Percentiles rank a stretch among this genome's conserved stretches.
Evolutionary conservation across 169 alveolate genomes (phyloP).

Genomic region (Sarcocystis neurona): DNA sequence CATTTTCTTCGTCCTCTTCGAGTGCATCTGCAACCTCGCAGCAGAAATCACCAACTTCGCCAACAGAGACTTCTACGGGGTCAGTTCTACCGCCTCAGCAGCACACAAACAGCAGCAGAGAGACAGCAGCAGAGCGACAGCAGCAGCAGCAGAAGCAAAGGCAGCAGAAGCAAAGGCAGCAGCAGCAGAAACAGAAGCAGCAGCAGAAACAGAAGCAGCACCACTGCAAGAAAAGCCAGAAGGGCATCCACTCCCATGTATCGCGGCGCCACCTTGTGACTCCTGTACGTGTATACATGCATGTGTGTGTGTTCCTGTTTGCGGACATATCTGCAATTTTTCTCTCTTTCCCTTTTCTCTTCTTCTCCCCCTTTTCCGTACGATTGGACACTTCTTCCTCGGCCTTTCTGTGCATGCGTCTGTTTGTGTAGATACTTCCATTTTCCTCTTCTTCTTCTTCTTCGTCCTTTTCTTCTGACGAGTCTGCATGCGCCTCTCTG

Average conservation of each 20-base stretch:
- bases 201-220: too few relatives aligned
- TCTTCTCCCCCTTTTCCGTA: background rate
- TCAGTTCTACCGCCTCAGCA: too few relatives aligned
- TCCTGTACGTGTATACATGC: background rate
- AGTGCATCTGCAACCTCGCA: slow-evolving; percentile 74
- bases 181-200: too few relatives aligned
- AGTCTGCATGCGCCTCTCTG: background rate
- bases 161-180: too few relatives aligned
- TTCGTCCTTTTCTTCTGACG: background rate
- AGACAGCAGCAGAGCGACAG: background rate
- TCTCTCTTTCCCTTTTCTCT: background rate
- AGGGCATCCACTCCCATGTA: background rate
- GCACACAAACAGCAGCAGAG: background rate
- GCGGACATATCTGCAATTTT: background rate
- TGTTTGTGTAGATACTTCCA: slow-evolving; percentile 1
- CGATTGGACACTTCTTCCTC: background rate
- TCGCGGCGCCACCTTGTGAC: background rate
- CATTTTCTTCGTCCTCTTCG: slow-evolving; percentile 75
- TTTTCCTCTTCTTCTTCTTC: background rate
- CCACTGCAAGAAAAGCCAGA: too few relatives aligned
- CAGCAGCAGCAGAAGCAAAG: too few relatives aligned
- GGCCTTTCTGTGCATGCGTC: background rate
- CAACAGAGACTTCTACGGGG: slow-evolving; percentile 79
- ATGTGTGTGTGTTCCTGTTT: background rate
- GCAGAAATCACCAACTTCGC: slow-evolving; percentile 82